A percentile compares a stretch with the other conserved stretches of the same genome.
phyloP scores from a whole-genome alignment of 306 rosid genomes.

The Pyrus pyrifolia region DNA sequence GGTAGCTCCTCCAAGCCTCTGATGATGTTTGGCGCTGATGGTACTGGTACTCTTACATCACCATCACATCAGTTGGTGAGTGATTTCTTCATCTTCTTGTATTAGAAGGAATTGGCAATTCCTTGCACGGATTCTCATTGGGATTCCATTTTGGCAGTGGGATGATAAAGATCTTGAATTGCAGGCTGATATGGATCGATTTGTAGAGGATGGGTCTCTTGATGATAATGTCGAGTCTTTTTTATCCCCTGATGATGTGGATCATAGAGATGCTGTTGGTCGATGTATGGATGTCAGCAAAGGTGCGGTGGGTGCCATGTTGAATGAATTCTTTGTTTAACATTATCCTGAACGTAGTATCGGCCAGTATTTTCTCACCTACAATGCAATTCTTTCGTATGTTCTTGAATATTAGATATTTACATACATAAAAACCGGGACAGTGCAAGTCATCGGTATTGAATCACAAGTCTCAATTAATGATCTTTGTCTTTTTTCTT shows the following conservation, averaged over 20 bases:
- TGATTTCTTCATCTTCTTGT: conserved; percentile 19
- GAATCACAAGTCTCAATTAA: neutral
- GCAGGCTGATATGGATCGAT: conserved; percentile 99
- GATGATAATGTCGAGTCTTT: conserved; percentile 97
- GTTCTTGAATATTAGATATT: neutral
- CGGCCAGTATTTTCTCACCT: conserved; percentile 6
- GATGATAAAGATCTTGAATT: conserved; percentile 99
- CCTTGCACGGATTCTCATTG: conserved; percentile 74
- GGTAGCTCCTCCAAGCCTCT: conserved; percentile 84
- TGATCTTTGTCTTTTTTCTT: neutral
- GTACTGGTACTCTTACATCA: conserved; percentile 78
- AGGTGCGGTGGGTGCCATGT: conserved; percentile 56
- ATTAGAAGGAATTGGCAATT: conserved; percentile 41
- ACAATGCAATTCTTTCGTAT: neutral
- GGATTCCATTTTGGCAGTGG: conserved; percentile 95
- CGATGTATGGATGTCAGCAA: conserved; percentile 97
- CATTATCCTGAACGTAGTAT: neutral
- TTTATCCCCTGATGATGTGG: conserved; percentile 94
- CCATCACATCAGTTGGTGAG: conserved; percentile 96
- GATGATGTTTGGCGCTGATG: conserved; percentile 81
- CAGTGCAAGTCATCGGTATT: neutral
- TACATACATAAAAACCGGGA: neutral
- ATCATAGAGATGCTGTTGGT: conserved; percentile 86
- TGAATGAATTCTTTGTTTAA: conserved; percentile 4
- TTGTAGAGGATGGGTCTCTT: conserved; percentile 90